Percentiles rank a stretch among this genome's conserved stretches.
Evolutionary conservation across 345 rosid species (phyloP).

Genomic region (Sonneratia alba): DNA sequence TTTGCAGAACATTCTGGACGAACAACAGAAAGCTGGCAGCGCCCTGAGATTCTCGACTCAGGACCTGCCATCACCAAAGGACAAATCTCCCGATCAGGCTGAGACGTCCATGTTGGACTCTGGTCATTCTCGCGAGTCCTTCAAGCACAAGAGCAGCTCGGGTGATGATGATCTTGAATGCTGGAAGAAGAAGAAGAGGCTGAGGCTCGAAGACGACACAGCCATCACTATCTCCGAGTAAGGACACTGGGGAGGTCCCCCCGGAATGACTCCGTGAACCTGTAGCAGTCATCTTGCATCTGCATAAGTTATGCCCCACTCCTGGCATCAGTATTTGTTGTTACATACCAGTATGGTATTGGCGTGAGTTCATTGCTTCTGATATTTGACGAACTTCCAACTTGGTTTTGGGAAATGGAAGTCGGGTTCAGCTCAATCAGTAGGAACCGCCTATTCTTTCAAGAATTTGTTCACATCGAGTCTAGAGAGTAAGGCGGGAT

Average conservation of each 20-base stretch:
- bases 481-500: too few species aligned
- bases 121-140: not conserved
- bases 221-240: not conserved
- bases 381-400: not conserved
- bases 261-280: not conserved
- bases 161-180: not conserved
- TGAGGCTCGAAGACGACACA: not conserved
- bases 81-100: not conserved
- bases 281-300: not conserved
- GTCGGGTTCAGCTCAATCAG: too few species aligned
- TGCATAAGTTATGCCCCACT: too few species aligned
- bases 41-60: constrained; percentile 25
- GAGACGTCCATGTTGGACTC: not conserved
- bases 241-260: not conserved
- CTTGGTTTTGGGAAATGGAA: not conserved
- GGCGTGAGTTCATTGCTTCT: not conserved
- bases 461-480: too few species aligned
- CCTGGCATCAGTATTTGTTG: not conserved
- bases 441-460: too few species aligned
- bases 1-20: constrained; percentile 74
- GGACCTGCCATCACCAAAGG: constrained; percentile 24
- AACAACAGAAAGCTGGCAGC: constrained; percentile 61
- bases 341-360: not conserved
- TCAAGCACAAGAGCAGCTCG: not conserved
- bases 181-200: not conserved